A percentile compares a stretch with the other conserved stretches of the same genome.
phyloP scores from a whole-genome alignment of 192 early-diverging fungal genomes.

The Glomus cerebriforme region DNA sequence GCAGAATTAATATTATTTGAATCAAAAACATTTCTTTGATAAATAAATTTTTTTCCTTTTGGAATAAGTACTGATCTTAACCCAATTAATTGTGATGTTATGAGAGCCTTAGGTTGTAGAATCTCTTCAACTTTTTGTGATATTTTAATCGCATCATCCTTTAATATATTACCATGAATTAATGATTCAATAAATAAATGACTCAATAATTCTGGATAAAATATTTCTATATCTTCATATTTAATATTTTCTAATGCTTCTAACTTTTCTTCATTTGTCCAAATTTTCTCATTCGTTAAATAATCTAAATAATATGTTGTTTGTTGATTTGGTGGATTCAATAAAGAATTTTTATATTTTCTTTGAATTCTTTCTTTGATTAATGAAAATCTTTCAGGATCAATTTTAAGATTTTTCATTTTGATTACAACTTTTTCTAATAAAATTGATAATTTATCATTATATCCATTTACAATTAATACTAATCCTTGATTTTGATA shows the following conservation, averaged over 20 bases:
- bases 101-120: slow-evolving; percentile 62
- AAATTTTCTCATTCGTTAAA: slow-evolving; percentile 77
- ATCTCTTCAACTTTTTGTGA: slow-evolving; percentile 58
- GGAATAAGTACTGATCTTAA: slow-evolving; percentile 61
- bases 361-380: slow-evolving; percentile 78
- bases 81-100: slow-evolving; percentile 54
- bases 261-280: slow-evolving; percentile 80
- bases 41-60: slow-evolving; percentile 49
- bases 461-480: slow-evolving; percentile 82
- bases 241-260: slow-evolving; percentile 71
- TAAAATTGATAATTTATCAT: slow-evolving; percentile 79
- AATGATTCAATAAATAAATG: slow-evolving; percentile 76
- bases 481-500: slow-evolving; percentile 69
- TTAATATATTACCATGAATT: slow-evolving; percentile 82
- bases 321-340: slow-evolving; percentile 80
- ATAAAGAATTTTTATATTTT: slow-evolving; percentile 74
- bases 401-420: slow-evolving; percentile 64
- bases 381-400: slow-evolving; percentile 72
- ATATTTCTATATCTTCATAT: slow-evolving; percentile 71
- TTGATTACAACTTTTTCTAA: slow-evolving; percentile 70
- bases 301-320: slow-evolving; percentile 77
- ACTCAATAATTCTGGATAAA: slow-evolving; percentile 73
- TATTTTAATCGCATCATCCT: slow-evolving; percentile 65
- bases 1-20: slow-evolving; percentile 85
- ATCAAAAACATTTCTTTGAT: slow-evolving; percentile 66